A percentile compares a stretch with the other conserved stretches of the same genome.
phyloP scores from a whole-genome alignment of 2,329 filamentous ascomycete genomes.

The Colletotrichum agaves region DNA sequence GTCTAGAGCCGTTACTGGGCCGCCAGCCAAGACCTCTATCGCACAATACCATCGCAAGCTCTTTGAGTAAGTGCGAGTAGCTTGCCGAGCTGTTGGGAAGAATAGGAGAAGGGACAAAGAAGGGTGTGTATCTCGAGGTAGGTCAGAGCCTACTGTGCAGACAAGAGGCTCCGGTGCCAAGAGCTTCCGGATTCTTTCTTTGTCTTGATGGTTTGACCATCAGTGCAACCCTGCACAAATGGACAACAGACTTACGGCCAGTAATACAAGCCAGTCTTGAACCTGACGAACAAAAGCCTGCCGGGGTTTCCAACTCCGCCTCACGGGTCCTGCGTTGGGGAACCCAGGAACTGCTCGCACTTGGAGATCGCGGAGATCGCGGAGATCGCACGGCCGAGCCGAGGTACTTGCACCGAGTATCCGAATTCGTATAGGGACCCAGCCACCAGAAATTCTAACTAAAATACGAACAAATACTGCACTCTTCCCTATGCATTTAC shows the following conservation, averaged over 20 bases:
- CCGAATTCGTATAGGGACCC: no score
- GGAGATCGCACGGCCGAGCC: no score
- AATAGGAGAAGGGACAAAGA: background rate
- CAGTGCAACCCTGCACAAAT: background rate
- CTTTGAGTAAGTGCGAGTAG: background rate
- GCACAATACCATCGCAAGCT: background rate
- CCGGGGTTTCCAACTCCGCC: constrained; percentile 11
- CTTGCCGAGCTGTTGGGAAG: background rate
- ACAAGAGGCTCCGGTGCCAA: background rate
- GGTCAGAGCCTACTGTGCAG: background rate
- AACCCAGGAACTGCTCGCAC: background rate
- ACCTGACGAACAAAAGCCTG: background rate
- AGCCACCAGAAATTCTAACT: no score
- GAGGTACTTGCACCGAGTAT: no score
- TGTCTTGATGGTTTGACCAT: background rate
- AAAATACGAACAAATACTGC: no score
- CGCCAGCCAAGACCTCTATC: background rate
- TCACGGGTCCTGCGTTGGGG: constrained; percentile 19
- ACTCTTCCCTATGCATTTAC: no score
- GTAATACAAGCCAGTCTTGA: background rate
- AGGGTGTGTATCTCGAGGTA: background rate
- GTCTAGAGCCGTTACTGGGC: background rate
- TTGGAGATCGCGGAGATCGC: no score
- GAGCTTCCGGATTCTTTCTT: background rate
- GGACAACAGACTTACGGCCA: background rate